These are phyloP conservation scores for Akebia trifoliata DNA, from an alignment of 164 flowering plant species.

Conservation along the genomic window DNA sequence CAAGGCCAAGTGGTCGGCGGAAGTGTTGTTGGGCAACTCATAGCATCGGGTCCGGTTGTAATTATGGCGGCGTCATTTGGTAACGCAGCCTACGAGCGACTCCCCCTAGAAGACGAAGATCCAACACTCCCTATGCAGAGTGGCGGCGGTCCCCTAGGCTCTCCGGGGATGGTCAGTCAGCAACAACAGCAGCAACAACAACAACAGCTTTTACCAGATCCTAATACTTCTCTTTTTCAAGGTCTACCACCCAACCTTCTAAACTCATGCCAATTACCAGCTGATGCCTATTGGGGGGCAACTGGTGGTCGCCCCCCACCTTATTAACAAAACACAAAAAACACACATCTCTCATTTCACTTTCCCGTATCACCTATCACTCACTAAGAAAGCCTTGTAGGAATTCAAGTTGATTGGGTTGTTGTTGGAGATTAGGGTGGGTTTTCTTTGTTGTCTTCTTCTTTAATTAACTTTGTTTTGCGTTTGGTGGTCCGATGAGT, in stretches of 20 bases:
- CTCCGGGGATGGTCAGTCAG: conserved; percentile 35
- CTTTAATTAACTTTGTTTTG: conserved; percentile 4
- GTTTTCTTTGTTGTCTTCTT: conserved; percentile 24
- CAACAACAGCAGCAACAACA: too few species aligned
- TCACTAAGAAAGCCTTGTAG: too few species aligned
- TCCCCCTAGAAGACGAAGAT: conserved; percentile 76
- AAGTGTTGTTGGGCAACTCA: conserved; percentile 64
- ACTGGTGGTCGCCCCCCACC: too few species aligned
- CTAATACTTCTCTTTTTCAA: conserved; percentile 43
- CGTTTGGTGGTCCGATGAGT: neutral
- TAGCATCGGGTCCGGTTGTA: conserved; percentile 81
- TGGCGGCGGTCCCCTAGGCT: conserved; percentile 31
- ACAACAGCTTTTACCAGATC: conserved; percentile 44
- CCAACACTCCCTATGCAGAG: conserved; percentile 23
- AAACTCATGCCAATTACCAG: conserved; percentile 51
- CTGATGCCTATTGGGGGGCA: conserved; percentile 67
- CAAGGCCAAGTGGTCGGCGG: conserved; percentile 95
- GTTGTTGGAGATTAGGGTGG: conserved; percentile 12
- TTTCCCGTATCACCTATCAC: too few species aligned
- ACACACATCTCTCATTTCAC: neutral
- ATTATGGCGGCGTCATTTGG: conserved; percentile 93
- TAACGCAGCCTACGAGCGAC: conserved; percentile 85
- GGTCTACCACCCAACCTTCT: conserved; percentile 63
- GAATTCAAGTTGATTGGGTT: too few species aligned
- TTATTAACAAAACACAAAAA: conserved; percentile 33